A percentile compares a stretch with the other conserved stretches of the same genome.
Conservation (phyloP, 2,329 filamentous ascomycete genomes). For the Neophaeococcomyces mojaviensis region DNA sequence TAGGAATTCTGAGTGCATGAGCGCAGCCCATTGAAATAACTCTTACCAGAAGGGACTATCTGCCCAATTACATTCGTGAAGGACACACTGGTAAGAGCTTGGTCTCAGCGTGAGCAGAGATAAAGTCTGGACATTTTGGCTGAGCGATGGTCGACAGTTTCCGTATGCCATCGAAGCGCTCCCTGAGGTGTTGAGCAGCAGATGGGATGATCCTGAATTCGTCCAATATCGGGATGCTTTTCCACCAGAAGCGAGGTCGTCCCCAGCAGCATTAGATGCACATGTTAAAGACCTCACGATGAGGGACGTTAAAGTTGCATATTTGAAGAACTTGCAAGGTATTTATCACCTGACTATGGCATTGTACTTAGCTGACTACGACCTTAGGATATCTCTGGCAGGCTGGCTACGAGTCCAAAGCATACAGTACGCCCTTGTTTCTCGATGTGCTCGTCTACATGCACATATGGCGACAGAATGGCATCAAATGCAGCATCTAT, state of each 20-base stretch:
- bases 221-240: slow-evolving; percentile 14
- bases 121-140: no score
- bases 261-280: slow-evolving; percentile 12
- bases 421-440: slow-evolving; percentile 16
- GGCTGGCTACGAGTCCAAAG: slow-evolving; percentile 14
- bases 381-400: slow-evolving; percentile 18
- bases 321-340: slow-evolving; percentile 20
- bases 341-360: not conserved
- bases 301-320: slow-evolving; percentile 18
- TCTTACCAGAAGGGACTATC: slow-evolving; percentile 17
- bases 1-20: not conserved
- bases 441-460: slow-evolving; percentile 13
- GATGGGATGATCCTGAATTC: slow-evolving; percentile 16
- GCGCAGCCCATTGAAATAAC: not conserved
- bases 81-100: slow-evolving; percentile 15
- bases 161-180: slow-evolving; percentile 19
- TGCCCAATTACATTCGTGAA: slow-evolving; percentile 20
- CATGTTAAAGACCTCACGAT: slow-evolving; percentile 17
- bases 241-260: slow-evolving; percentile 12
- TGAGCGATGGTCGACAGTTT: no score
- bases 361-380: not conserved
- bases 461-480: slow-evolving; percentile 8
- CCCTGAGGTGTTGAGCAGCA: slow-evolving; percentile 11
- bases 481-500: slow-evolving; percentile 15
- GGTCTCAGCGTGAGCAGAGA: no score